Percentiles rank a stretch among this genome's conserved stretches.
Evolutionary conservation across 345 rosid species (phyloP).

Genomic region (Capsella bursapastoris): DNA sequence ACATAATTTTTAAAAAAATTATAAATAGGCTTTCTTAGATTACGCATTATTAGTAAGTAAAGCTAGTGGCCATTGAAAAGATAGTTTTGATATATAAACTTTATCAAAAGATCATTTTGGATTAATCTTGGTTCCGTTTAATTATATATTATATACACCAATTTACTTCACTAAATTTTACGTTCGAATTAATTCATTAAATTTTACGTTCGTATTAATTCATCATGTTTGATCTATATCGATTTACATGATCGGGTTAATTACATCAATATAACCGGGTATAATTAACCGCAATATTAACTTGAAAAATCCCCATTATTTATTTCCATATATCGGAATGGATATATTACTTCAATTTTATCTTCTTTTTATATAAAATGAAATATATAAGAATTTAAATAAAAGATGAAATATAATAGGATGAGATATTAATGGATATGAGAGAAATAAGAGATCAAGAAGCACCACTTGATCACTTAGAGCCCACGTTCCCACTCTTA

Average conservation of each 20-base stretch:
- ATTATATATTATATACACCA: neutral
- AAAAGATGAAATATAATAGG: neutral
- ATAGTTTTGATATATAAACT: neutral
- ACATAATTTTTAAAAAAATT: constrained; percentile 1
- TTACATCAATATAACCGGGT: neutral
- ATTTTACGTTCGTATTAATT: neutral
- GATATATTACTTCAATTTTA: neutral
- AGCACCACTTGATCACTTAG: constrained; percentile 49
- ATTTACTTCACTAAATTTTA: neutral
- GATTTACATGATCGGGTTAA: neutral
- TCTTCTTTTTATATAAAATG: neutral
- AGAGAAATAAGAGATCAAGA: constrained; percentile 35
- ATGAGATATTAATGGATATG: constrained; percentile 39
- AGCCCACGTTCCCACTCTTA: constrained; percentile 49
- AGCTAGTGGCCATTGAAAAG: neutral
- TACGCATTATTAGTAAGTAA: constrained; percentile 19
- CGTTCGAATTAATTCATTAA: neutral
- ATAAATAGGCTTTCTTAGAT: constrained; percentile 20
- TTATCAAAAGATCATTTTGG: neutral
- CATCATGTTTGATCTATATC: neutral
- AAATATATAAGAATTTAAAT: neutral
- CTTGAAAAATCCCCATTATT: neutral
- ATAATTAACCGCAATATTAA: neutral
- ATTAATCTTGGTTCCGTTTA: neutral
- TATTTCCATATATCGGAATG: neutral